phyloP scores from a whole-genome alignment of 352 stramenopile genomes.

The Phytophthora foliorum region DNA sequence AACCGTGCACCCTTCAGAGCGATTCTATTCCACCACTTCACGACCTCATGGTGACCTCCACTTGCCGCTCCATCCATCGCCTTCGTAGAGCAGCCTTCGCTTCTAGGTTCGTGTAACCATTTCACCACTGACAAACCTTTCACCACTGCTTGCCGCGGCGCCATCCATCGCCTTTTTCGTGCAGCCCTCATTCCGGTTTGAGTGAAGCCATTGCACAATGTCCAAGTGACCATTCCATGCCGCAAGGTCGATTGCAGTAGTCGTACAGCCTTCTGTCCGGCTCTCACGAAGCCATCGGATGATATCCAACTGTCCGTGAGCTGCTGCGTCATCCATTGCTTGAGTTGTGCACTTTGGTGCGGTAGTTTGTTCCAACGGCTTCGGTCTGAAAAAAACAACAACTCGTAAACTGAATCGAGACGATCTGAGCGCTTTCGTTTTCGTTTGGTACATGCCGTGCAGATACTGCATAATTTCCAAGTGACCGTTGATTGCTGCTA shows the following conservation, averaged over 20 bases:
- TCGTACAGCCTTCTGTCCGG: slow-evolving; percentile 19
- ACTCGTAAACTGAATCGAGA: background rate
- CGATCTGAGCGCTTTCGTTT: background rate
- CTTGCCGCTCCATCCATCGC: slow-evolving; percentile 6
- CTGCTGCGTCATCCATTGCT: slow-evolving; percentile 1
- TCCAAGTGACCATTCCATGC: slow-evolving; percentile 13
- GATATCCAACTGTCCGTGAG: background rate
- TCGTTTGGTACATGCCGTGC: background rate
- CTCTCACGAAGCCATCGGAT: slow-evolving; percentile 20
- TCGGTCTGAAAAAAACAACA: background rate
- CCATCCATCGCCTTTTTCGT: slow-evolving; percentile 49
- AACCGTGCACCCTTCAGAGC: background rate
- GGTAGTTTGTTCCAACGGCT: background rate
- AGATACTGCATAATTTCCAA: slow-evolving; percentile 16
- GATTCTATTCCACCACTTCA: background rate
- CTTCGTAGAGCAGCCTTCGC: slow-evolving; percentile 18
- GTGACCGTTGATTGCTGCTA: slow-evolving; percentile 10
- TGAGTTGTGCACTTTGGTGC: background rate
- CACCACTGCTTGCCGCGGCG: background rate
- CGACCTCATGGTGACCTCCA: slow-evolving; percentile 7
- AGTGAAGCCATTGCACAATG: slow-evolving; percentile 16
- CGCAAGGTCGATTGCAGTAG: background rate
- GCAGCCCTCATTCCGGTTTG: slow-evolving; percentile 33
- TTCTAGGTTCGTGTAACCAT: slow-evolving; percentile 44
- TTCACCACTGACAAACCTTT: slow-evolving; percentile 49